Evolutionary conservation across 1,284 basidiomycete genomes (phyloP), one percentile per base, ranked within the genome.

Genomic region (Trichosporon asahii): DNA sequence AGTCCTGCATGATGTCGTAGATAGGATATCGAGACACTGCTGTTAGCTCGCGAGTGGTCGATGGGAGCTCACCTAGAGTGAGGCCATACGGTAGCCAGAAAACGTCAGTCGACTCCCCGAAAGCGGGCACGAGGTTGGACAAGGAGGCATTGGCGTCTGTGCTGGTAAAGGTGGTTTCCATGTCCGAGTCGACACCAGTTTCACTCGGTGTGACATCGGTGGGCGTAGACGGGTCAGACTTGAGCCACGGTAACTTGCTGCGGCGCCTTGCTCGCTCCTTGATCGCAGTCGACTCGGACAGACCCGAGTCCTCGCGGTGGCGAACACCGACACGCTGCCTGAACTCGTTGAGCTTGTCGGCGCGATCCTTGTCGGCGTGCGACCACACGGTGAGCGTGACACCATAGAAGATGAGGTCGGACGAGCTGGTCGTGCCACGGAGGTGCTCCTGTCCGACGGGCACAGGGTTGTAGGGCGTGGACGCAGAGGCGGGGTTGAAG

Each of bases 371-470:
- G 78, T 97, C 94, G 31, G 93, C 94, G 78, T 95, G 93, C 9
- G 92, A 93, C 94, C 93, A 97, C 0, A 96, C 93, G 3, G 92
- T 94, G 66, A 97, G 86, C 74, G 92, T 94, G 37, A 95, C 93
- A 61, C 93, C 94, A 79, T 96, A 89, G 80, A 94, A 96, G 12
- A 90, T 90, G 71, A 80, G 78, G 61, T 81, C 77, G 27, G 76
- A 73, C 80, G 85, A 67, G 83, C 85, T 64, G 31, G 86, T 79
- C 33, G 83, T 82, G 53, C 87, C 87, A 72, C 91, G 89, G 33
- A 92, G 86, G 7, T 90, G 82, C 61, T 90, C 90, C 78, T 89
- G 90, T 4, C 88, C 70, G 29, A 44, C 46, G n/a, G 57, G 44
- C 15, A 61, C 57, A 61, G 57, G 57, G 29, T 61, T 61, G 57